These are phyloP conservation scores for Paraphoma chrysanthemicola DNA, from an alignment of 2,329 filamentous ascomycete genomes.

Conservation along the genomic window DNA sequence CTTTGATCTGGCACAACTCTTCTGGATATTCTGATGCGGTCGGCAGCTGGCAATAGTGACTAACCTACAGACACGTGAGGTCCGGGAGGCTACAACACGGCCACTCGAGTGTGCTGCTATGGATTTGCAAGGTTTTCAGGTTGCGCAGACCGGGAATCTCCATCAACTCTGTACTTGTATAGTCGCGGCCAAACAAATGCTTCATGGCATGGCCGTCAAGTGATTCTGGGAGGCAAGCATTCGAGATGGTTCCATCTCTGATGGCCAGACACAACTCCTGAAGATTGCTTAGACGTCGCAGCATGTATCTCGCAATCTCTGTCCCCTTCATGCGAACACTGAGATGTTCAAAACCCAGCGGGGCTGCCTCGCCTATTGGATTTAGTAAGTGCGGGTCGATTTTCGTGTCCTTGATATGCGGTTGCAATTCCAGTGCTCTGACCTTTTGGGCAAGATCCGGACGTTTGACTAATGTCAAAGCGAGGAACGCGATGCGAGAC, in stretches of 20 bases:
- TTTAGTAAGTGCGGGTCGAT: neutral
- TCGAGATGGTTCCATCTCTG: neutral
- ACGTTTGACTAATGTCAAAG: neutral
- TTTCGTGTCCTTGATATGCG: neutral
- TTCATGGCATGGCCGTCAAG: neutral
- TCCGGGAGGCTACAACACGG: neutral
- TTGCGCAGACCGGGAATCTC: neutral
- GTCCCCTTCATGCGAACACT: neutral
- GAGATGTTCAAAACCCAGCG: neutral
- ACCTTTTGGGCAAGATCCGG: neutral
- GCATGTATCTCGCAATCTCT: neutral
- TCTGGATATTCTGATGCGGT: neutral
- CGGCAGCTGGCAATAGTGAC: neutral
- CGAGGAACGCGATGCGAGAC: neutral
- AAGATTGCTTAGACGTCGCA: neutral
- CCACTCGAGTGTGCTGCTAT: neutral
- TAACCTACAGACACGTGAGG: neutral
- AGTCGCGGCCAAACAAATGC: neutral
- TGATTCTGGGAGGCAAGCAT: neutral
- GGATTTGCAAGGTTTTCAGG: neutral
- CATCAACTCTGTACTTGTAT: neutral
- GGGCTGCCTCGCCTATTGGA: neutral
- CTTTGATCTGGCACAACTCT: neutral
- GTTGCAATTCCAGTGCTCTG: neutral
- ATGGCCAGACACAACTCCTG: neutral